Evolutionary conservation across 2,329 filamentous ascomycete species (phyloP), one percentile per base, ranked within the genome.

Genomic region (Leptographium wingfieldii): DNA sequence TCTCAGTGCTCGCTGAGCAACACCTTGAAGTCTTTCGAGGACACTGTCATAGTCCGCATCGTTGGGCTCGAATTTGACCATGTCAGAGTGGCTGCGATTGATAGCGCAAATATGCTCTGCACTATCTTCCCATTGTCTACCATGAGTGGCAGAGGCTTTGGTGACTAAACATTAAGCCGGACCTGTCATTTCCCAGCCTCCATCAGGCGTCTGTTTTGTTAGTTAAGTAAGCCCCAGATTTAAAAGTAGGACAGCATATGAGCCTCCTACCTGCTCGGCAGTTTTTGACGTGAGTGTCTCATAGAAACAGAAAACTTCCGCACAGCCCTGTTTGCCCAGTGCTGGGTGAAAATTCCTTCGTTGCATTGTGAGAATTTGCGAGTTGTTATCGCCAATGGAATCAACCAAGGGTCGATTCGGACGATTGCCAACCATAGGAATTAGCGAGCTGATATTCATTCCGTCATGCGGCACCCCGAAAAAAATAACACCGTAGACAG

Each of bases 31-130:
- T 38, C 11, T 5, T 55, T 40, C 12, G 3, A 40, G 7, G 5
- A 40, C n/a, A 3, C 12, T 38, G 2, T 38, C 11, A 16, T 27
- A 55, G 9, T 29, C 53, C 14, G n/a, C n/a, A 19, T 72, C 67
- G 1, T 69, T 65, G 0, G 68, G 68, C 4, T 5, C 25, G 40
- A 55, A 55, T 16, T 55, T 55, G 53, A 55, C 19, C 31, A 55
- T 55, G 2, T 22, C 53, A 3, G 31, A 38, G 19, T 55, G 53
- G 3, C 11, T 22, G 16, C 29, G 53, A 38, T 38, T 55, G 6
- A 55, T 55, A 19, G 53, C 10, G 22, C 19, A 55, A 1, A 11
- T 38, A 11, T 71, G n/a, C 7, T 35, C 46, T 6, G 46, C 2
- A 5, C 31, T 5, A 9, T 19, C 10, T 19, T 55, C 31, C 31